A percentile compares a stretch with the other conserved stretches of the same genome.
phyloP scores from a whole-genome alignment of 1,284 basidiomycete genomes.

The Ceratobasidium sp. region DNA sequence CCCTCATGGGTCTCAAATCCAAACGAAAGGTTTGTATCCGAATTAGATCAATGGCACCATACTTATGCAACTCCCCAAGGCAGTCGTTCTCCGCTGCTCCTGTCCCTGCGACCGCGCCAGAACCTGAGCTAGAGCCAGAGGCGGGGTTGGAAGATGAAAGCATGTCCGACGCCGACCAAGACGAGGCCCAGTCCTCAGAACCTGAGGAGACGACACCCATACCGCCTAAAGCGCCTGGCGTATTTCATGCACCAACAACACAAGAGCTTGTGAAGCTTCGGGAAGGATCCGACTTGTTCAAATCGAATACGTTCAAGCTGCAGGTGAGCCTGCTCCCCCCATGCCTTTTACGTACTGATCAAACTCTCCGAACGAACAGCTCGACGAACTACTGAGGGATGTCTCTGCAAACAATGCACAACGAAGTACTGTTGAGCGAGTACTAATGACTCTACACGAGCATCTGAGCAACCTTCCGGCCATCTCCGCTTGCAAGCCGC shows the following conservation, averaged over 20 bases:
- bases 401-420: constrained; percentile 72
- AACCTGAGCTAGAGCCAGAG: background rate
- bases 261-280: constrained; percentile 81
- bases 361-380: constrained; percentile 58
- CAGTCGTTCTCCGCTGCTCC: constrained; percentile 11
- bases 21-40: constrained; percentile 7
- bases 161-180: constrained; percentile 9
- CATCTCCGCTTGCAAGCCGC: constrained; percentile 68
- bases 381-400: constrained; percentile 82
- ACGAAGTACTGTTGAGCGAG: constrained; percentile 64
- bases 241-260: constrained; percentile 58
- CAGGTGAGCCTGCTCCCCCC: constrained; percentile 63
- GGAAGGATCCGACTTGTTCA: constrained; percentile 81
- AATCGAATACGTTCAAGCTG: constrained; percentile 86
- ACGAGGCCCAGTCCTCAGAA: background rate
- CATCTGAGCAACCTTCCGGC: constrained; percentile 69
- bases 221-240: constrained; percentile 19
- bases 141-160: background rate
- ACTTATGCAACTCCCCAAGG: constrained; percentile 17
- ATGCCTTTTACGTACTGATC: constrained; percentile 21
- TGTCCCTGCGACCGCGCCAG: background rate
- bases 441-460: constrained; percentile 70
- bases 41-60: background rate
- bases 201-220: background rate
- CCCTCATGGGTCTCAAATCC: constrained; percentile 22